Evolutionary conservation across 2,329 filamentous ascomycete species (phyloP).

Genomic region (Stachybotrys echinatus): DNA sequence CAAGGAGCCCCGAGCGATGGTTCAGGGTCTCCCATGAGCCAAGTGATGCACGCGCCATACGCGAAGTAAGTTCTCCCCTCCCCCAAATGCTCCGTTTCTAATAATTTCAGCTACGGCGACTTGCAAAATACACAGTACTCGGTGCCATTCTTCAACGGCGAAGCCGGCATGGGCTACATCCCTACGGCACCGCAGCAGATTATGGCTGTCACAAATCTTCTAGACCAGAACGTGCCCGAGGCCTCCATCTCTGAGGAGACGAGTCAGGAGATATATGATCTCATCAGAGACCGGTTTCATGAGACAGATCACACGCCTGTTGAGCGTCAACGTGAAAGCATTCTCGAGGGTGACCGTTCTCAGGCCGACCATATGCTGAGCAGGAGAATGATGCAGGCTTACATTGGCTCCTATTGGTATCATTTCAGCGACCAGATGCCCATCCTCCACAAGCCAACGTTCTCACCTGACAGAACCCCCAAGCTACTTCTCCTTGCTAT

Average conservation of each 20-base stretch:
- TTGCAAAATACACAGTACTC: constrained; percentile 33
- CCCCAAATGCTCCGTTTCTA: constrained; percentile 11
- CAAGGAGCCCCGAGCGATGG: constrained; percentile 17
- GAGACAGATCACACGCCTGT: constrained; percentile 71
- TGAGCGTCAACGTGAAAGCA: constrained; percentile 67
- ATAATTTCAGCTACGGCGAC: constrained; percentile 44
- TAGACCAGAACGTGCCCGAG: constrained; percentile 76
- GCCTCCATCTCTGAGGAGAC: constrained; percentile 82
- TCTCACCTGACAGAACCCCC: constrained; percentile 80
- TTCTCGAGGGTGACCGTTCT: constrained; percentile 74
- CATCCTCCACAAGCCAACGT: constrained; percentile 91
- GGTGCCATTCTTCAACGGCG: constrained; percentile 42
- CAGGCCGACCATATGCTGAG: constrained; percentile 65
- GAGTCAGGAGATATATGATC: constrained; percentile 73
- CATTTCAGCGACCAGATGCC: constrained; percentile 93
- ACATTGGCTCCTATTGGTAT: constrained; percentile 89
- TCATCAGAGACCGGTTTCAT: constrained; percentile 77
- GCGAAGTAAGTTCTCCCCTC: constrained; percentile 37
- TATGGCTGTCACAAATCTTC: constrained; percentile 83
- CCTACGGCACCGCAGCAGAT: constrained; percentile 65
- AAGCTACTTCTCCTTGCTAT: constrained; percentile 81
- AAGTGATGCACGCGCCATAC: constrained; percentile 37
- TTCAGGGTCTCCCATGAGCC: constrained; percentile 25
- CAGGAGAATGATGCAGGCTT: constrained; percentile 91
- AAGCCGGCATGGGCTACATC: constrained; percentile 49